Percentiles rank a stretch among this genome's conserved stretches.
These are phyloP conservation scores for Aureobasidium sp. DNA, from an alignment of 2,329 filamentous ascomycete genomes.

Conservation along the genomic window DNA sequence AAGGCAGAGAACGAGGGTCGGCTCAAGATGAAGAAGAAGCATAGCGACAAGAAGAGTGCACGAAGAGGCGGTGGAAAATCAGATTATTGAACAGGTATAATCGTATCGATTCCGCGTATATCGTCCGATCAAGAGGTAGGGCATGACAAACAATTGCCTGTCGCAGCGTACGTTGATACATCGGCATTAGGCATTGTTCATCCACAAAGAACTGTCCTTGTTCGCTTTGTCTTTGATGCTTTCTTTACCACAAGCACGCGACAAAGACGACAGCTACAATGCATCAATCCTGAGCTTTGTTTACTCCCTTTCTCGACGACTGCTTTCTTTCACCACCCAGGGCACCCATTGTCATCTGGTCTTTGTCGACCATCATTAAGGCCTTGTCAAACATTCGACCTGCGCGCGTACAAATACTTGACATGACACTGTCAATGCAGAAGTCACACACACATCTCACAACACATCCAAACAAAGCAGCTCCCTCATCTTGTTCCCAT, in stretches of 20 bases:
- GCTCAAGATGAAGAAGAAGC: slow-evolving; percentile 50
- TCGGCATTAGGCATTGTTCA: no score
- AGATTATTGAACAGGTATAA: slow-evolving; percentile 22
- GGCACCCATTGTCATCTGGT: not conserved
- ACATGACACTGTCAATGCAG: not conserved
- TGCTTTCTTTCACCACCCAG: not conserved
- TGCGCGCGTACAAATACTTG: not conserved
- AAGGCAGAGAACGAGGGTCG: slow-evolving; percentile 48
- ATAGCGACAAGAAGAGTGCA: slow-evolving; percentile 54
- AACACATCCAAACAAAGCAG: not conserved
- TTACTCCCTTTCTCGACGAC: not conserved
- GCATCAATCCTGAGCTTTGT: not conserved
- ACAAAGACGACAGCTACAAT: not conserved
- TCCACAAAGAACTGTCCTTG: no score
- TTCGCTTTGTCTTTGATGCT: no score
- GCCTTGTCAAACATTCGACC: no score
- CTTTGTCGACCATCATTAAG: not conserved
- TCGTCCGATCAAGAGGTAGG: not conserved
- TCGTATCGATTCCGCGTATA: not conserved
- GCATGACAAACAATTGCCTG: no score
- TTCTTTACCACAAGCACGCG: not conserved
- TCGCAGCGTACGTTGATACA: no score
- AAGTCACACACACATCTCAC: not conserved
- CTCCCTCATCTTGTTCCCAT: not conserved
- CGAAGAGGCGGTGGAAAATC: slow-evolving; percentile 34